Evolutionary conservation across 129 eudicot species (phyloP), one percentile per base, ranked within the genome.

Genomic region (Cynara cardunculus): DNA sequence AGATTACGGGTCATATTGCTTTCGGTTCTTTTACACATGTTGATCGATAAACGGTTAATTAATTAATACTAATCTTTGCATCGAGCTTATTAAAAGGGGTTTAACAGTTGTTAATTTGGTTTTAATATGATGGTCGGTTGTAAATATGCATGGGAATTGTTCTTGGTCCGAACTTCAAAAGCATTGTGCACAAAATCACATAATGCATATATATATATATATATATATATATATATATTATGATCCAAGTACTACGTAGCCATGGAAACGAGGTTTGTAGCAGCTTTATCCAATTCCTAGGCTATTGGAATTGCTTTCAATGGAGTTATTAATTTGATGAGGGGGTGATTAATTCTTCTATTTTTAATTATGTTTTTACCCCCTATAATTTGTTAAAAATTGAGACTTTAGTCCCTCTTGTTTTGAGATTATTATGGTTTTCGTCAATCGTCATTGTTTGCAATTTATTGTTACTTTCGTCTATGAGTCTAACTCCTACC

Each of bases 111-210:
- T 25, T 26, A 7, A 25, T 37, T 56, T 18, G 62, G 22, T 56
- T 56, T 56, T 56, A 56, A 56, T 73, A 73, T 73, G 21, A 16
- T 81, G 79, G 84, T 73, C 84, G 84, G 84, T 81, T 65, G 77
- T 79, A 70, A 79, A 70, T 79, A 69, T n/a, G 14, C 21, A 59
- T 70, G 69, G 24, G 70, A 49, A n/a, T 74, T 67, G 79, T 73
- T 81, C 32, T 81, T 73, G 56, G 84, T 73, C 73, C 53, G 53
- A 73, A 73, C 24, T 31, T 28, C 16, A 71, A 71, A 71, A 71
- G 27, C 49, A 71, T 71, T 62, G 53, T 41, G 74, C 79, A 39
- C 84, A 81, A 37, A 64, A 65, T 73, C 44, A 73, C 79, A 73
- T 65, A 71, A 71, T 30, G 65, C 10, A 56, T 56, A n/a, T n/a